Evolutionary conservation across 2,329 filamentous ascomycete genomes (phyloP), one percentile per base, ranked within the genome.

Genomic region (Fragosphaeria purpurea): DNA sequence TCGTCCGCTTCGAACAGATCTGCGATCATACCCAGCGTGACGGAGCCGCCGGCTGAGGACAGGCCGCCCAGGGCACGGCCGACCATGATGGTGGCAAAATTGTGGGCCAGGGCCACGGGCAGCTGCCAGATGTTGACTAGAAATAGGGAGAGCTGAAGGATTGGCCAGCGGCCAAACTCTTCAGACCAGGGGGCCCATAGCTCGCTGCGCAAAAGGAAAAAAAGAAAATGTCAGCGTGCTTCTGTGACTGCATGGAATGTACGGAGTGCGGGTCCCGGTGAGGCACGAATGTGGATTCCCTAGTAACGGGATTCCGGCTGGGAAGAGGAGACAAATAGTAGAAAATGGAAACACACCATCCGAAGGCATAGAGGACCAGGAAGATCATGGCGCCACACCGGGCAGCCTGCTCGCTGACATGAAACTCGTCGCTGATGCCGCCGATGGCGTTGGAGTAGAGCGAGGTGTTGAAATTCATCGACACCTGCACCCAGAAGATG

Each of bases 101-200:
- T 89, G 7, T 80, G 81, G 0, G 85, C 85, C 41, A 89, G 67
- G 1, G 77, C 85, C 34, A 88, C 83, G 5, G 83, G 83, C 0
- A 89, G 64, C 56, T 87, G 83, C 73, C 77, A 93, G 50, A 91
- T 65, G 59, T 93, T 93, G 65, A 90, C 85, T 9, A 93, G 69
- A 56, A 85, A 76, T 49, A 93, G 68, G 39, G 81, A 86, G 31
- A 76, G 67, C 71, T 91, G 87, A 30, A 91, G 72, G 50, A 93
- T 77, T 2, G 83, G 83, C 70, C 82, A 85, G 46, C 88, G 79
- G 22, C 88, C 88, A 46, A 91, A 72, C 60, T 93, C 88, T 63
- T 94, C 88, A 44, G 80, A 86, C 85, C 87, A 93, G 0, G 88
- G 88, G 0, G 88, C 88, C 88, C 88, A 93, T 0, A 91, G 74